These are phyloP conservation scores for Dispira simplex DNA, from an alignment of 192 early-diverging fungal species.

Conservation along the genomic window DNA sequence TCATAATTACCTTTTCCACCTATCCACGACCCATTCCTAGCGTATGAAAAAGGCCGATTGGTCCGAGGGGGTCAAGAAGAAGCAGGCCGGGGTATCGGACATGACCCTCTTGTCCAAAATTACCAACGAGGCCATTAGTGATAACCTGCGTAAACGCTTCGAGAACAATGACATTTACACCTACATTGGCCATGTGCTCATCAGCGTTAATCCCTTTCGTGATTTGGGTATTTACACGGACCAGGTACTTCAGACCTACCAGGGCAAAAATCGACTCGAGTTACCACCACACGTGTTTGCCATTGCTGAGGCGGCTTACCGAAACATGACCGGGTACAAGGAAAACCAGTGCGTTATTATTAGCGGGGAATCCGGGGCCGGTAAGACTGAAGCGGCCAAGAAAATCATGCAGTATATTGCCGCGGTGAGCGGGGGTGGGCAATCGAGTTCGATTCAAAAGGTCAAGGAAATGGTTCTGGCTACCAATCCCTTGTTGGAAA, in stretches of 20 bases:
- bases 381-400: constrained; percentile 85
- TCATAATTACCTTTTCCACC: not conserved
- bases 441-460: constrained; percentile 59
- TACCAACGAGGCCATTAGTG: constrained; percentile 87
- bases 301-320: constrained; percentile 77
- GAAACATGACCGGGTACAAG: constrained; percentile 94
- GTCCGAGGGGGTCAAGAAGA: constrained; percentile 59
- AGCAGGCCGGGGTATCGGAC: constrained; percentile 69
- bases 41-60: constrained; percentile 41
- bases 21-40: not conserved
- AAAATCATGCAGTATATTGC: constrained; percentile 98
- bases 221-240: constrained; percentile 91
- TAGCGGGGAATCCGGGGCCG: constrained; percentile 87
- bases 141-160: constrained; percentile 85
- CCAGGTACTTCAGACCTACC: constrained; percentile 71
- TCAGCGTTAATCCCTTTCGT: constrained; percentile 92
- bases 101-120: constrained; percentile 90
- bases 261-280: constrained; percentile 72
- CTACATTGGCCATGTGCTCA: constrained; percentile 84
- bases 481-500: constrained; percentile 96
- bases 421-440: constrained; percentile 71
- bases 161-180: constrained; percentile 83
- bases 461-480: constrained; percentile 98
- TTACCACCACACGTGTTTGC: constrained; percentile 97
- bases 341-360: constrained; percentile 99